These are phyloP conservation scores for Leccinum ochraceum DNA, from an alignment of 768 basidiomycete species.

Conservation along the genomic window DNA sequence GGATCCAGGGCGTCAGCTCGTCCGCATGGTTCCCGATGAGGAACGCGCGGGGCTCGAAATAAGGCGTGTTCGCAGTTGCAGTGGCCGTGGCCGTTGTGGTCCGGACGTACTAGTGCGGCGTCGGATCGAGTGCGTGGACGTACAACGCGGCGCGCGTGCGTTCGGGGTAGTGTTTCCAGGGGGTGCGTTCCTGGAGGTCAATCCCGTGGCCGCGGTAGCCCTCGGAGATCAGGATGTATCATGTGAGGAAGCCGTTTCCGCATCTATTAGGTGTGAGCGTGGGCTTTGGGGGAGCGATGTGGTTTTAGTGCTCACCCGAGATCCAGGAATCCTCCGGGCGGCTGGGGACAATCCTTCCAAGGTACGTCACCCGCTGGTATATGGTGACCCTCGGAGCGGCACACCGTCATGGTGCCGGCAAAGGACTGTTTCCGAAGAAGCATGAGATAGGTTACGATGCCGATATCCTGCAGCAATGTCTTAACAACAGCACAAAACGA, in stretches of 20 bases:
- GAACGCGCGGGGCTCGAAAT: constrained; percentile 55
- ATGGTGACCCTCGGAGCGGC: not conserved
- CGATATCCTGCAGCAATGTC: constrained; percentile 68
- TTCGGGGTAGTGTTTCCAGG: constrained; percentile 79
- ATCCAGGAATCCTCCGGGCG: constrained; percentile 85
- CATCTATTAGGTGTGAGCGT: constrained; percentile 39
- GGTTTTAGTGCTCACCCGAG: constrained; percentile 58
- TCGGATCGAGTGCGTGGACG: constrained; percentile 73
- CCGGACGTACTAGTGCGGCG: constrained; percentile 11
- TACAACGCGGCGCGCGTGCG: constrained; percentile 60
- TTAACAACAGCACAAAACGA: not conserved
- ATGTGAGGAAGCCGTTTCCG: constrained; percentile 90
- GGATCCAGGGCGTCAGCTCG: constrained; percentile 94
- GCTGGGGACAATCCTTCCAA: constrained; percentile 76
- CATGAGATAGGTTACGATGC: constrained; percentile 92
- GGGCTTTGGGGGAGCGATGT: not conserved
- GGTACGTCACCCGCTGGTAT: constrained; percentile 32
- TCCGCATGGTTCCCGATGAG: constrained; percentile 96
- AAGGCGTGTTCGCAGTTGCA: constrained; percentile 13
- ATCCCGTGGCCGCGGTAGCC: constrained; percentile 85
- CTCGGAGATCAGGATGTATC: constrained; percentile 80
- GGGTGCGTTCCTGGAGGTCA: constrained; percentile 81
- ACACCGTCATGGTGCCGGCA: not conserved
- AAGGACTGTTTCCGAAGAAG: constrained; percentile 86
- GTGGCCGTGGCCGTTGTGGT: not conserved